Evolutionary conservation across 2,329 filamentous ascomycete species (phyloP).

Genomic region (Samsoniella hepiali): DNA sequence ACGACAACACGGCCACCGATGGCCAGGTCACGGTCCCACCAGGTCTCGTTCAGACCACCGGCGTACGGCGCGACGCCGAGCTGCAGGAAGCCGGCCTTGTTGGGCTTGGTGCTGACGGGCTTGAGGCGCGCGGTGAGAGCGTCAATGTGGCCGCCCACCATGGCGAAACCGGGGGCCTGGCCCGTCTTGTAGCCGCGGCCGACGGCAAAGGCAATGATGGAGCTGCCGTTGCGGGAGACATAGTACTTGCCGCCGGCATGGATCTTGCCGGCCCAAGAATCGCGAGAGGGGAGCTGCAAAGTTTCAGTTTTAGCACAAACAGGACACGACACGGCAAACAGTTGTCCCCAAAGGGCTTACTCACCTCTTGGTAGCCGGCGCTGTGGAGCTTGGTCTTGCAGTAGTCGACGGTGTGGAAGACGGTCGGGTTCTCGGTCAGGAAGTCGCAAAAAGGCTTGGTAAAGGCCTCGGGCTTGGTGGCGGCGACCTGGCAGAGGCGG

Average conservation of each 20-base stretch:
- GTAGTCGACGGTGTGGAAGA: slow-evolving; percentile 84
- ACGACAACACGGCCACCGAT: slow-evolving; percentile 88
- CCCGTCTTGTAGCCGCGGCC: slow-evolving; percentile 78
- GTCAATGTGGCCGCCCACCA: slow-evolving; percentile 90
- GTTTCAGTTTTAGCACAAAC: not conserved
- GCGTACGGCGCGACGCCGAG: slow-evolving; percentile 92
- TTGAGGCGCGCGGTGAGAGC: slow-evolving; percentile 88
- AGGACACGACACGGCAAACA: not conserved
- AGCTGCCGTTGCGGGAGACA: slow-evolving; percentile 78
- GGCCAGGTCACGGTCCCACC: slow-evolving; percentile 95
- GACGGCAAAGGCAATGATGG: slow-evolving; percentile 79
- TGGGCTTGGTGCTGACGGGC: slow-evolving; percentile 82
- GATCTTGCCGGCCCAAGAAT: slow-evolving; percentile 71
- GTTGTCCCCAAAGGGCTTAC: slow-evolving; percentile 21
- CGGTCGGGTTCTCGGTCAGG: slow-evolving; percentile 83
- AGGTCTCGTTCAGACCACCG: slow-evolving; percentile 80
- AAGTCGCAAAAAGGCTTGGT: slow-evolving; percentile 85
- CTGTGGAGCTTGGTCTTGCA: slow-evolving; percentile 70
- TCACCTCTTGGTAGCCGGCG: slow-evolving; percentile 69
- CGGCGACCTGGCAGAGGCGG: slow-evolving; percentile 36
- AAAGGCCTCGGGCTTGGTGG: slow-evolving; percentile 60
- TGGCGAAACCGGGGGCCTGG: slow-evolving; percentile 68
- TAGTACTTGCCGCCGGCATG: slow-evolving; percentile 85
- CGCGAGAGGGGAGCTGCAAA: slow-evolving; percentile 68
- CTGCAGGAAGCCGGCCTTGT: slow-evolving; percentile 80